These are phyloP conservation scores for Pseudopithomyces chartarum DNA, from an alignment of 2,329 filamentous ascomycete genomes.

Conservation along the genomic window DNA sequence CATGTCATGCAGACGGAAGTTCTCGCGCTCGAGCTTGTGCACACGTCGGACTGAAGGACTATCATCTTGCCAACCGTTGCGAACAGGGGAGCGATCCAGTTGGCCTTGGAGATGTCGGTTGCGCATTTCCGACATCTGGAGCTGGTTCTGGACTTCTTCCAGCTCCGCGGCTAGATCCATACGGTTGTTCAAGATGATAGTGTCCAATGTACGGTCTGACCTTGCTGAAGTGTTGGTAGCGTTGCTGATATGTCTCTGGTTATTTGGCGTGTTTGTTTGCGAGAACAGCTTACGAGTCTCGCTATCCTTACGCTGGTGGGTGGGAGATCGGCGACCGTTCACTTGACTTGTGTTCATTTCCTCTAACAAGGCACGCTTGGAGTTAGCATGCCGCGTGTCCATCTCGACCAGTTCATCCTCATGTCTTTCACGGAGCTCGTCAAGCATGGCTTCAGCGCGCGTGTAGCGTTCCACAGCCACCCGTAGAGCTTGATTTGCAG, in stretches of 20 bases:
- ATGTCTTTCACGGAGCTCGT: constrained; percentile 75
- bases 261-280: constrained; percentile 75
- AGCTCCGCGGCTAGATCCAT: constrained; percentile 91
- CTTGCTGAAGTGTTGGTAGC: constrained; percentile 76
- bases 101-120: constrained; percentile 91
- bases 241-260: constrained; percentile 69
- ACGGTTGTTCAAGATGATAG: constrained; percentile 80
- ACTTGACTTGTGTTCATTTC: constrained; percentile 87
- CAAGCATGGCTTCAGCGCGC: constrained; percentile 82
- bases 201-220: constrained; percentile 85
- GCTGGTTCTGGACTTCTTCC: constrained; percentile 89
- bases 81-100: constrained; percentile 71
- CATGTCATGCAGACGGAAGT: constrained; percentile 89
- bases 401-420: constrained; percentile 72
- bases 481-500: constrained; percentile 84
- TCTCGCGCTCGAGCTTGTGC: constrained; percentile 90
- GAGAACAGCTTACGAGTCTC: constrained; percentile 68
- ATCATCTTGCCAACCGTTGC: constrained; percentile 70
- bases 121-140: constrained; percentile 93
- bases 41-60: constrained; percentile 80
- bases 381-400: constrained; percentile 63
- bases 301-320: constrained; percentile 66
- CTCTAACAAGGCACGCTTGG: constrained; percentile 77
- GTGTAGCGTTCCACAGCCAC: constrained; percentile 80
- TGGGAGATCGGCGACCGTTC: constrained; percentile 66